Conservation (phyloP, 139 green algal genomes). For the Protoeuglena noctilucae region DNA sequence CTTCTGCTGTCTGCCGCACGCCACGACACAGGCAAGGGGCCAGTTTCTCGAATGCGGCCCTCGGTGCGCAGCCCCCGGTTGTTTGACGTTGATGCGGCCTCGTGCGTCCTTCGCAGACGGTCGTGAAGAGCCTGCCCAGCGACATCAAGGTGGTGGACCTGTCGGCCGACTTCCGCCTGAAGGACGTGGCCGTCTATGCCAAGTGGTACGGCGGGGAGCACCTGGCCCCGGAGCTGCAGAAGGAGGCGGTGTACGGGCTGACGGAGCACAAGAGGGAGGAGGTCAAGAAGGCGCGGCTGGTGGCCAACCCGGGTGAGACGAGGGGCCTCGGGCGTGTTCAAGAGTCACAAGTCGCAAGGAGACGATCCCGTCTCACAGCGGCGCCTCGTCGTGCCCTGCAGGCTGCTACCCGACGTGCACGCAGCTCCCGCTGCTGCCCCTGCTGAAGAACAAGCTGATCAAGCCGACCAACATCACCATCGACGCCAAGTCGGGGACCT, state of each 20-base stretch:
- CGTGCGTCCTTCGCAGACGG: no score
- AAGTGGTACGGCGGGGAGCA: conserved; percentile 92
- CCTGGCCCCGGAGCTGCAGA: conserved; percentile 76
- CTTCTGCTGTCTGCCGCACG: conserved; percentile 97
- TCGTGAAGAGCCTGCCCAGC: conserved; percentile 58
- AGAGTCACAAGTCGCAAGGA: no score
- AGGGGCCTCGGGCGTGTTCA: no score
- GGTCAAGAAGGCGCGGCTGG: conserved; percentile 55
- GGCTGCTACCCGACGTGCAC: conserved; percentile 88
- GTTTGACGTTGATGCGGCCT: no score
- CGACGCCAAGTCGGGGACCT: conserved; percentile 75
- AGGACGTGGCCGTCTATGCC: conserved; percentile 60
- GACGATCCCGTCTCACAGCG: no score
- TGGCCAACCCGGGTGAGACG: conserved; percentile 98
- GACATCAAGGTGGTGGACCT: conserved; percentile 89
- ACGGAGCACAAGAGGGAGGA: conserved; percentile 76
- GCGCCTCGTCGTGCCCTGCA: no score
- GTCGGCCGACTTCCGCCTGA: conserved; percentile 86
- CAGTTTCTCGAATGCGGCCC: no score
- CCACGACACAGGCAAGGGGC: conserved; percentile 51
- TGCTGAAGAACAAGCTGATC: conserved; percentile 62
- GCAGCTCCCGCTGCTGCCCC: conserved; percentile 67
- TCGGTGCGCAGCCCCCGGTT: no score
- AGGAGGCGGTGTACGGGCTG: conserved; percentile 88
- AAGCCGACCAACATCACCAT: conserved; percentile 83